Conservation (phyloP, 1,139 yeast genomes). For the Pichia sp. region DNA sequence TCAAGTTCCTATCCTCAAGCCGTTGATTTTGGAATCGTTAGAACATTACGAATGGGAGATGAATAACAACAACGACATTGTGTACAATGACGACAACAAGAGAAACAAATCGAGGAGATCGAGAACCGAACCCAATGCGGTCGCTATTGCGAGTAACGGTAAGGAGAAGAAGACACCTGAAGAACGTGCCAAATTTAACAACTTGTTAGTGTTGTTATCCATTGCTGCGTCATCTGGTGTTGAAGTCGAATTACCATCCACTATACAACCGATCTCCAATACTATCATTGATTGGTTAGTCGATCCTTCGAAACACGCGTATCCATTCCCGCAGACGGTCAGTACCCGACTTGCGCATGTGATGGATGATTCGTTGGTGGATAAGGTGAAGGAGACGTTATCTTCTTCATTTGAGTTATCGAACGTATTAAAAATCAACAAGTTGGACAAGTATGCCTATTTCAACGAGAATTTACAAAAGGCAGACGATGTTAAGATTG, state of each 20-base stretch:
- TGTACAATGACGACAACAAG: background rate
- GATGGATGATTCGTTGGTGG: slow-evolving; percentile 19
- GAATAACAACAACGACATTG: background rate
- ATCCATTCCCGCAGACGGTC: slow-evolving; percentile 10
- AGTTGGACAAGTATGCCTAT: slow-evolving; percentile 21
- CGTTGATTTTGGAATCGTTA: slow-evolving; percentile 40
- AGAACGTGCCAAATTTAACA: slow-evolving; percentile 13
- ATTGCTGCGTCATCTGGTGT: slow-evolving; percentile 12
- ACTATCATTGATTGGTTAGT: slow-evolving; percentile 16
- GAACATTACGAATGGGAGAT: slow-evolving; percentile 35
- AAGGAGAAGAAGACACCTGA: no score
- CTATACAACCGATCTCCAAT: slow-evolving; percentile 8
- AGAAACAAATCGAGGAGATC: background rate
- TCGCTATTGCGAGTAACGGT: no score
- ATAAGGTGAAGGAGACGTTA: slow-evolving; percentile 4
- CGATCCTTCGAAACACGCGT: slow-evolving; percentile 8
- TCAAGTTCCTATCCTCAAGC: slow-evolving; percentile 39
- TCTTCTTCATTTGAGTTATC: slow-evolving; percentile 10
- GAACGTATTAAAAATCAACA: slow-evolving; percentile 14
- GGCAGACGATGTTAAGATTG: slow-evolving; percentile 5
- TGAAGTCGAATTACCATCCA: slow-evolving; percentile 8
- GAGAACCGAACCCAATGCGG: no score
- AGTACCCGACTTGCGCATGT: slow-evolving; percentile 15
- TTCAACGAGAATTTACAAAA: slow-evolving; percentile 13
- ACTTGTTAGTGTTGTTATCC: slow-evolving; percentile 16